Evolutionary conservation across 1,284 basidiomycete genomes (phyloP), one percentile per base, ranked within the genome.

Genomic region (Puccinia coronata): DNA sequence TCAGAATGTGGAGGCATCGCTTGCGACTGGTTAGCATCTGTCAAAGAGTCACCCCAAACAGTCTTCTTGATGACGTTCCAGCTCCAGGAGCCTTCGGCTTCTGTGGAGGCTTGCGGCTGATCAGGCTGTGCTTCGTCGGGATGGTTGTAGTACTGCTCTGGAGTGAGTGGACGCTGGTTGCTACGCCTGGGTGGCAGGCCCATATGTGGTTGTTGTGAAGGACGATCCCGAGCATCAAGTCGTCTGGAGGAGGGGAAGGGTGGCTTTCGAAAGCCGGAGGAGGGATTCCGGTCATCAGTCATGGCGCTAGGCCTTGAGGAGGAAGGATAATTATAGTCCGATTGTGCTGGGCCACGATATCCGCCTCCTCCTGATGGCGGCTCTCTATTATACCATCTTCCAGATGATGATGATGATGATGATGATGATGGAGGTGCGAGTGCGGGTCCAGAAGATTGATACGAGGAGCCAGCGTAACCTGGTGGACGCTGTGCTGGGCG

Each of bases 31-130:
- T 55, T 65, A 53, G 70, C 69, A 43, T 63, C 57, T 11, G 25
- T 55, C 16, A 39, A 43, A 18, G 49, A n/a, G 11, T 80, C 53
- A 49, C 79, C 79, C 79, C 79, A 80, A 8, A 80, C 79, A 25
- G 79, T 80, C 43, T 80, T 80, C 31, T 80, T 80, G 31, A 73
- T 28, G 47, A 23, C 31, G 31, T 73, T 70, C 79, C 79, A 80
- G 53, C 55, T 61, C 79, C 79, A 80, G 14, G 34, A 28, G 18
- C 53, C 77, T 31, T 59, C 53, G n/a, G 28, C 79, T 28, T 80
- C 79, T 34, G 43, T 34, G 23, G 70, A 53, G 31, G 20, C 31
- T 34, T 55, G 70, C 31, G 43, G 28, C 34, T 51, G 43, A 16
- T 6, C 25, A 12, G 11, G 49, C 16, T 8, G 31, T 12, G 49